Percentiles rank a stretch among this genome's conserved stretches.
These are phyloP conservation scores for Raffaelea albimanens DNA, from an alignment of 2,329 filamentous ascomycete genomes.

Conservation along the genomic window DNA sequence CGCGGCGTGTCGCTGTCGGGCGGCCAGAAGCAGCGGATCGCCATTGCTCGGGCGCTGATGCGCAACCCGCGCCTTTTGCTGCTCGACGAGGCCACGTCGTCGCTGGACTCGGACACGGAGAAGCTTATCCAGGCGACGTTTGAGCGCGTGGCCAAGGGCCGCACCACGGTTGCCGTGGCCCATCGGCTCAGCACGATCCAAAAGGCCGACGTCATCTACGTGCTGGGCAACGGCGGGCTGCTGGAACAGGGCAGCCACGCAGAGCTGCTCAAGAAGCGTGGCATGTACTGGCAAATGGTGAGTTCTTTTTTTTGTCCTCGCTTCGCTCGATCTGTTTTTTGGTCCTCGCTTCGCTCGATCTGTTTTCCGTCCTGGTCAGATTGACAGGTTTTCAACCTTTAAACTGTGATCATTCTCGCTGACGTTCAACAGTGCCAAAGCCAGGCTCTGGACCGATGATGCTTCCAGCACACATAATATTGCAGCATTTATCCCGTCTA, in stretches of 20 bases:
- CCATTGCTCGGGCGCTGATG: constrained; percentile 46
- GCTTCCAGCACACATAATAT: no score
- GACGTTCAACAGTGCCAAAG: constrained; percentile 41
- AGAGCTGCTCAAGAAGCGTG: constrained; percentile 40
- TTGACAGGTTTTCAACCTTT: background rate
- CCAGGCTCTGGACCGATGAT: constrained; percentile 40
- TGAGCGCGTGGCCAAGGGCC: constrained; percentile 47
- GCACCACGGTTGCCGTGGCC: constrained; percentile 89
- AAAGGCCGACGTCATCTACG: constrained; percentile 89
- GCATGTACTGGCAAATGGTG: constrained; percentile 51
- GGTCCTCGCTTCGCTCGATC: no score
- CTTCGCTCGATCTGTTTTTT: no score
- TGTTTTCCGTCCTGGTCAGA: no score
- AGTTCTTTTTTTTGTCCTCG: no score
- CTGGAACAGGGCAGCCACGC: constrained; percentile 68
- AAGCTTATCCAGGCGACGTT: constrained; percentile 57
- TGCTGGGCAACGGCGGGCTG: constrained; percentile 84
- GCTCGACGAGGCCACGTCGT: constrained; percentile 50
- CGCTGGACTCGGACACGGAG: constrained; percentile 50
- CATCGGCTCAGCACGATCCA: constrained; percentile 89
- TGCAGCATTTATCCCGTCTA: background rate
- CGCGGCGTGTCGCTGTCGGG: constrained; percentile 53
- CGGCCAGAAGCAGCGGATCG: constrained; percentile 46
- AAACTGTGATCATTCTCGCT: no score
- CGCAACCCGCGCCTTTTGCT: constrained; percentile 42